These are phyloP conservation scores for Russula foetens DNA, from an alignment of 768 basidiomycete genomes.

Conservation along the genomic window DNA sequence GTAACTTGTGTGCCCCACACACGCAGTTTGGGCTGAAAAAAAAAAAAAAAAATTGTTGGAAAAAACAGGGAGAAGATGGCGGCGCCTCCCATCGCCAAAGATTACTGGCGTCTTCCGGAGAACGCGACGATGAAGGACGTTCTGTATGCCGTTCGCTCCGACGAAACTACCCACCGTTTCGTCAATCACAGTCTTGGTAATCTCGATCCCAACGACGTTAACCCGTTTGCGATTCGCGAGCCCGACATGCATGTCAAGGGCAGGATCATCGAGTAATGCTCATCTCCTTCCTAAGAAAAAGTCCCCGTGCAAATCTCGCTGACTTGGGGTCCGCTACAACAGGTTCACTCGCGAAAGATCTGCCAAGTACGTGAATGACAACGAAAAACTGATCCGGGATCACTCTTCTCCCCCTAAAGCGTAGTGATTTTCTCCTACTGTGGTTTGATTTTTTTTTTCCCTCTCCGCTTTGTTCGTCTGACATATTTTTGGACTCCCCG, in stretches of 20 bases:
- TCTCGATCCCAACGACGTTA: constrained; percentile 71
- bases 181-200: constrained; percentile 95
- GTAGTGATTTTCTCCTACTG: not conserved
- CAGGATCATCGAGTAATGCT: constrained; percentile 50
- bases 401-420: not conserved
- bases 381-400: constrained; percentile 4
- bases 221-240: constrained; percentile 84
- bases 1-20: not conserved
- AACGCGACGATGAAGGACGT: constrained; percentile 81
- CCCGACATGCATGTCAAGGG: constrained; percentile 85
- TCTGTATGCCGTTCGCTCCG: constrained; percentile 85
- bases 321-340: not conserved
- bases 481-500: not conserved
- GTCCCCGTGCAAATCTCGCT: constrained; percentile 4
- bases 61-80: constrained; percentile 57
- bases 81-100: constrained; percentile 85
- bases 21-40: too few species aligned
- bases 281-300: not conserved
- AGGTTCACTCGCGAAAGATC: constrained; percentile 15
- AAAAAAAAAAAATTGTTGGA: not conserved
- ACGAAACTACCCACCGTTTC: constrained; percentile 90
- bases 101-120: constrained; percentile 81
- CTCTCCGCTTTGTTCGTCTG: not conserved
- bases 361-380: constrained; percentile 12
- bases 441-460: not conserved